Evolutionary conservation across 441 rosid species (phyloP).

Genomic region (Daphne laureola): DNA sequence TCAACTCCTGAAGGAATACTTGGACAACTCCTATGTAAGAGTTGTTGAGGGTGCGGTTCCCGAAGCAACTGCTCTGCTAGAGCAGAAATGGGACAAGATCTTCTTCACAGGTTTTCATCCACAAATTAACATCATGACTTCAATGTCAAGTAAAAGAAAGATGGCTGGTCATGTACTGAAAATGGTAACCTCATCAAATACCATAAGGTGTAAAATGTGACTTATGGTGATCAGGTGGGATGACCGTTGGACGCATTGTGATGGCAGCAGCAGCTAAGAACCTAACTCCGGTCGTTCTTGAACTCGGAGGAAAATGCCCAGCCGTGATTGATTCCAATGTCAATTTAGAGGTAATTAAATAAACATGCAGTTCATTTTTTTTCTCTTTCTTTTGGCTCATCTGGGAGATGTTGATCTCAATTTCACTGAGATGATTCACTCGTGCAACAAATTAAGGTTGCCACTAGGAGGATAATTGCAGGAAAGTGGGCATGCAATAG

Average conservation of each 20-base stretch:
- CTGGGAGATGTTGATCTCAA: constrained; percentile 3
- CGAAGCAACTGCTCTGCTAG: constrained; percentile 49
- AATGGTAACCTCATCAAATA: neutral
- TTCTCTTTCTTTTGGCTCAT: neutral
- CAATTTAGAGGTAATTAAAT: constrained; percentile 44
- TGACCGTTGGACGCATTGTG: constrained; percentile 50
- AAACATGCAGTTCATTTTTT: neutral
- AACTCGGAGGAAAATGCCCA: constrained; percentile 76
- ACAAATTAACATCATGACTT: constrained; percentile 5
- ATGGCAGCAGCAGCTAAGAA: constrained; percentile 65
- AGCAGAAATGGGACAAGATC: constrained; percentile 68
- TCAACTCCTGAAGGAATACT: constrained; percentile 34
- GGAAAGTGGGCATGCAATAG: constrained; percentile 66
- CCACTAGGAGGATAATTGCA: constrained; percentile 43
- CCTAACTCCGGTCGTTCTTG: constrained; percentile 59
- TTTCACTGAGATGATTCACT: neutral
- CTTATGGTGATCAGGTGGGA: constrained; percentile 35
- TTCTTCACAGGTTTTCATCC: constrained; percentile 50
- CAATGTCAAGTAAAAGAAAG: neutral
- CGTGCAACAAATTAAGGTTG: constrained; percentile 25
- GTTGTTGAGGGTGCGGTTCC: constrained; percentile 54
- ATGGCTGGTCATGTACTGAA: neutral
- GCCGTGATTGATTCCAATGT: constrained; percentile 52
- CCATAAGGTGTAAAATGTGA: neutral
- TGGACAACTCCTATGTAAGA: constrained; percentile 33